Base-by-base conservation (phyloP, 2,329 filamentous ascomycete species). In the Nothopassalora personata region DNA sequence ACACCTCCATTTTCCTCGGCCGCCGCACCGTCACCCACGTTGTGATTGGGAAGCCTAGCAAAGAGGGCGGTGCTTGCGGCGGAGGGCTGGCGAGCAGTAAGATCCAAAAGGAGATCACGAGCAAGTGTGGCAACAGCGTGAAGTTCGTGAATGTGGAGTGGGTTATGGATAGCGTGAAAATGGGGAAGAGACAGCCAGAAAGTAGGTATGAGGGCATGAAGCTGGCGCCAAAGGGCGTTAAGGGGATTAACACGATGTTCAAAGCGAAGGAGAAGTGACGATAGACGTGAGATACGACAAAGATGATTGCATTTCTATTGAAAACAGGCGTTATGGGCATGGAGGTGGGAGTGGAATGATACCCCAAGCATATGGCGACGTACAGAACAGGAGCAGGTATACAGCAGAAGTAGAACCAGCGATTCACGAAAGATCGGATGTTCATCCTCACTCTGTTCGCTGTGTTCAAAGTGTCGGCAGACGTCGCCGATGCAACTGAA, bases 131-230 rank as follows among this genome's bases (percentile, higher is more conserved):
- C 10, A 85, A 83, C 63, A 84, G 83, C 28, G 80, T 96, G 54
- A 92, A 87, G 75, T 93, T 88, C 73, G 88, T 97, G 56, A 84
- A 81, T 54, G 89, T 87, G 28, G 88, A 95, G 67, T 97, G 91
- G 90, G 84, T 90, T 5, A 75, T 96, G n/a, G 89, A 95, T 71
- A 92, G 90, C 71, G 80, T 96, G 65, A 89, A 87, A 65, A 85
- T 82, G 1, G 88, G 87, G 3, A 90, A 84, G 71, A 80, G 91
- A 57, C 78, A 95, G 46, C 80, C 88, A 0, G 92, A 97, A 75
- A 82, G 86, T 30, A 79, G 83, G 55, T 96, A 92, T 71, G 80
- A 83, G 34, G 82, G 79, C 47, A 71, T 89, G 64, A 85, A 83
- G 66, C 73, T 89, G 53, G 86, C 84, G 6, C 72, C 81, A 0